Evolutionary conservation across 1,284 basidiomycete genomes (phyloP), one percentile per base, ranked within the genome.

Genomic region (Gomphus bonarii): DNA sequence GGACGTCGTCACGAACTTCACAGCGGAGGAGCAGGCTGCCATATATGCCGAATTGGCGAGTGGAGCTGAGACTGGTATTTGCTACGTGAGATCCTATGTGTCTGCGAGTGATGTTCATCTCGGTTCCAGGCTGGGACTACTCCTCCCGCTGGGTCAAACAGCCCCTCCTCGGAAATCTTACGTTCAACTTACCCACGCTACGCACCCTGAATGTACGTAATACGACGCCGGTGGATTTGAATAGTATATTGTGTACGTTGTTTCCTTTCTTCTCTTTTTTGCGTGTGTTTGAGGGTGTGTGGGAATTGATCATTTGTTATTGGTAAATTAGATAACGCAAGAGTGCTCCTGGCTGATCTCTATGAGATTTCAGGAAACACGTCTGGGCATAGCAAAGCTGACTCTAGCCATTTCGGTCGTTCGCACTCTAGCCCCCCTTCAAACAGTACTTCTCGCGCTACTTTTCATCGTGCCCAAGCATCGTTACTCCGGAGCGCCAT

Each of bases 1-100:
- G 3, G 57, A 58, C 33, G 42, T 58, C 28, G 31, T 63, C 81
- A 5, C 63, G 65, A 33, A 78, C 81, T 0, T 66, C 79, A 86
- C 80, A 58, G 82, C 82, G 20, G 70, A 75, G 1, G 70, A 85
- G 65, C 75, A 79, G 50, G 76, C 77, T 0, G 79, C 76, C 3
- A 68, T 97, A n/a, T 97, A 94, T 65, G 79, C 88, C n/a, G 87
- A 95, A 67, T 78, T 97, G 20, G 93, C 94, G 0, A 79, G 78
- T 52, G 93, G 91, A 46, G 94, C 92, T 1, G 93, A 97, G 73
- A 81, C 79, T 11, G 92, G 84, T 73, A 47, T 25, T 63, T 9
- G 12, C 3, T 9, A 7, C 33, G 3, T 35, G 12, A 7, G 12
- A 35, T 9, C 8, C 12, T 35, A 9, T 12, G 8, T 35, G 8